A percentile compares a stretch with the other conserved stretches of the same genome.
These are phyloP conservation scores for Ramaria rubella DNA, from an alignment of 768 basidiomycete species.

Conservation along the genomic window DNA sequence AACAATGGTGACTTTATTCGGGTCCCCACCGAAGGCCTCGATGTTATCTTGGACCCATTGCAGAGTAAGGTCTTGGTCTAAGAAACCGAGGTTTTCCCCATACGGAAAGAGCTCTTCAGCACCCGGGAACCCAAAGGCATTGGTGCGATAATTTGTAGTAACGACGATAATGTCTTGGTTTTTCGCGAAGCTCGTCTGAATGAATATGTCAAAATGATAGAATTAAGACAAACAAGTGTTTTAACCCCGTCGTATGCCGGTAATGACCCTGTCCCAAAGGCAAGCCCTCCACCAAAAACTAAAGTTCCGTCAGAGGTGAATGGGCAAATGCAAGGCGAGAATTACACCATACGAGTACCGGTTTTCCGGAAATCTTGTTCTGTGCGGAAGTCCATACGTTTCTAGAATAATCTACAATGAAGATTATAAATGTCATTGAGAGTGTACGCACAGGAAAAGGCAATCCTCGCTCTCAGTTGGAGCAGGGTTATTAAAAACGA, in stretches of 20 bases:
- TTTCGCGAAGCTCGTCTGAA: background rate
- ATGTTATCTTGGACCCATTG: slow-evolving; percentile 34
- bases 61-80: slow-evolving; percentile 47
- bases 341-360: slow-evolving; percentile 7
- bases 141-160: slow-evolving; percentile 43
- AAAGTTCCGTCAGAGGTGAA: background rate
- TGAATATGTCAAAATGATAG: background rate
- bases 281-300: slow-evolving; percentile 5
- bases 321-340: background rate
- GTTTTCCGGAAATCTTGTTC: background rate
- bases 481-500: slow-evolving; percentile 6
- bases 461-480: slow-evolving; percentile 9
- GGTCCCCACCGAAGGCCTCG: slow-evolving; percentile 32
- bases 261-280: background rate
- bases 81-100: slow-evolving; percentile 43
- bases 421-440: background rate
- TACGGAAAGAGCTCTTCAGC: slow-evolving; percentile 23
- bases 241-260: slow-evolving; percentile 5
- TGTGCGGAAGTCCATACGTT: slow-evolving; percentile 2
- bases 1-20: slow-evolving; percentile 32
- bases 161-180: slow-evolving; percentile 8
- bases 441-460: slow-evolving; percentile 5
- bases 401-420: background rate
- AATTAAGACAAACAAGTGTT: background rate
- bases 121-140: slow-evolving; percentile 44